Evolutionary conservation across 2,329 filamentous ascomycete species (phyloP).

Genomic region (Colletotrichum sp.): DNA sequence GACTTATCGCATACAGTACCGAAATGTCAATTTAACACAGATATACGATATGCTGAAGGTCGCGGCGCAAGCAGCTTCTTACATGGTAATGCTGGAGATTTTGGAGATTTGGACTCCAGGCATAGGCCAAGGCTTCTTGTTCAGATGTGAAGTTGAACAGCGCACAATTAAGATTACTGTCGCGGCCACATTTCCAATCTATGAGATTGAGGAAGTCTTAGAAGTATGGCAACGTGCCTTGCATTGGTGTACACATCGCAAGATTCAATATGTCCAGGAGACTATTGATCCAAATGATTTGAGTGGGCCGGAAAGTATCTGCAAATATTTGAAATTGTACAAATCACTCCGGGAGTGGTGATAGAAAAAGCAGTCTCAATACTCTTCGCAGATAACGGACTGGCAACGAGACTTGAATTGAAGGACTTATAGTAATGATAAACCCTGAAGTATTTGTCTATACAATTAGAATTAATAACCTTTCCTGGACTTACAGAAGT

Average conservation of each 20-base stretch:
- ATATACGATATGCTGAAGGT: not conserved
- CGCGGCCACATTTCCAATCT: not conserved
- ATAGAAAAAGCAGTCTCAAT: not conserved
- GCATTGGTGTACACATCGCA: not conserved
- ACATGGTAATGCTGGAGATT: not conserved
- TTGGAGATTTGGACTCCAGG: not conserved
- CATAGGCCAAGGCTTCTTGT: not conserved
- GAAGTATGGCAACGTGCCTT: not conserved
- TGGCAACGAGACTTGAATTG: not conserved
- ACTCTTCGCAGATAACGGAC: not conserved
- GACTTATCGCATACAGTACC: not conserved
- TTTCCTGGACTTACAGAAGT: not conserved
- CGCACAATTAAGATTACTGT: not conserved
- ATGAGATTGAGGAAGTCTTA: not conserved
- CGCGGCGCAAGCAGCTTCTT: not conserved
- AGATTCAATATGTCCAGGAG: not conserved
- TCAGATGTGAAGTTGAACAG: not conserved
- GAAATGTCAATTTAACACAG: not conserved
- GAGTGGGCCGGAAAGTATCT: not conserved
- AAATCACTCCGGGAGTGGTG: not conserved
- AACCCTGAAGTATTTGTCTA: not conserved
- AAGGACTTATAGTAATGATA: not conserved
- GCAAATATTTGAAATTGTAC: not conserved
- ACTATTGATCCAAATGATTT: not conserved
- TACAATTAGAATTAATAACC: rapidly evolving